Conservation (phyloP, 2,329 filamentous ascomycete species). For the Trichoderma harzianum region DNA sequence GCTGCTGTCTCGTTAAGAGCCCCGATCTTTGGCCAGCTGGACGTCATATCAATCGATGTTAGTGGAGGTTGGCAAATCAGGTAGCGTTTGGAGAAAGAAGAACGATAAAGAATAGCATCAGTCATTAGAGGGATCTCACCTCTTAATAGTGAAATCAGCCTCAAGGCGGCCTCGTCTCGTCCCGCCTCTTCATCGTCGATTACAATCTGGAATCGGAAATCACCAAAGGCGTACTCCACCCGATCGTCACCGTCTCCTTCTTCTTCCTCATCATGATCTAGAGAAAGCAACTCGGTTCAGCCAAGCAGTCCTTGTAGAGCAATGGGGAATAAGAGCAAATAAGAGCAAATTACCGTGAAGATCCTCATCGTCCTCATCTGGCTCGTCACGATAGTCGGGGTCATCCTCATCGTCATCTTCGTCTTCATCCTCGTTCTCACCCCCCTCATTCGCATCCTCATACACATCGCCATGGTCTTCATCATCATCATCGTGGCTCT, state of each 20-base stretch:
- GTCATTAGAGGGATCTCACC: constrained; percentile 23
- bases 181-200: constrained; percentile 23
- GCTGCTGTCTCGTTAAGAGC: constrained; percentile 35
- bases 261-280: constrained; percentile 22
- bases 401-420: constrained; percentile 21
- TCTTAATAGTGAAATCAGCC: constrained; percentile 33
- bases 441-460: constrained; percentile 12
- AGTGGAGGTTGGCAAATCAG: background rate
- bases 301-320: background rate
- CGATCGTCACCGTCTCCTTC: constrained; percentile 13
- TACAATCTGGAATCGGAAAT: constrained; percentile 19
- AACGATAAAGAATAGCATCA: background rate
- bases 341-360: constrained; percentile 20
- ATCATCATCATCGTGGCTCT: background rate
- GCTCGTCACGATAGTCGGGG: constrained; percentile 25
- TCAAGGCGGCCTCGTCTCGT: constrained; percentile 27
- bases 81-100: background rate
- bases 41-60: background rate
- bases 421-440: background rate
- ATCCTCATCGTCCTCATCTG: constrained; percentile 23
- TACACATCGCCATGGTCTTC: constrained; percentile 11
- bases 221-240: constrained; percentile 15
- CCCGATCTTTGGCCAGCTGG: constrained; percentile 23
- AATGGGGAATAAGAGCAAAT: background rate
- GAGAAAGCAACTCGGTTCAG: background rate